These are phyloP conservation scores for Trichoderma asperelloides DNA, from an alignment of 495 filamentous ascomycete genomes.

Conservation along the genomic window DNA sequence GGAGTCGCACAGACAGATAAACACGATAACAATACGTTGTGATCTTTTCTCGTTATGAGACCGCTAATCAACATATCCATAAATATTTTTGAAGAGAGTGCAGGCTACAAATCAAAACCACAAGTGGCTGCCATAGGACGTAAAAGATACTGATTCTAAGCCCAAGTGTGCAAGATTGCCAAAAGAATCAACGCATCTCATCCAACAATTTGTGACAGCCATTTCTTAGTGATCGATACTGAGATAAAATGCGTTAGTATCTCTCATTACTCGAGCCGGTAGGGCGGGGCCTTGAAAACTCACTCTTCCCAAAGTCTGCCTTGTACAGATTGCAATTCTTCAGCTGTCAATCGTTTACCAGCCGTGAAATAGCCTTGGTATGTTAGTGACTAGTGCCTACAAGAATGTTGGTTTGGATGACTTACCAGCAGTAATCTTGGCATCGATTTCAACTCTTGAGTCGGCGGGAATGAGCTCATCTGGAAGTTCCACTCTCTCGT, in stretches of 20 bases:
- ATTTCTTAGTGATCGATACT: conserved; percentile 38
- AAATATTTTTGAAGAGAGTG: no score
- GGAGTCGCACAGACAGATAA: not conserved
- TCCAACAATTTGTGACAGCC: not conserved
- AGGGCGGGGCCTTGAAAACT: conserved; percentile 20
- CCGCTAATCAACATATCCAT: no score
- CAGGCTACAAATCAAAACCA: no score
- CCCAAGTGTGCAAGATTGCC: not conserved
- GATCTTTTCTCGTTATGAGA: no score
- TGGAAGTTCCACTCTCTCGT: conserved; percentile 87
- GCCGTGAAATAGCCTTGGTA: conserved; percentile 66
- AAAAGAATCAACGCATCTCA: not conserved
- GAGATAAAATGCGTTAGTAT: conserved; percentile 12
- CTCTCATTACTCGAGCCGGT: not conserved
- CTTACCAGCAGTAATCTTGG: conserved; percentile 97
- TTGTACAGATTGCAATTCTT: conserved; percentile 75
- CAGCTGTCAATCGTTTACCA: conserved; percentile 78
- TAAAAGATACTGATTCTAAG: not conserved
- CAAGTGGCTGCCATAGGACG: no score
- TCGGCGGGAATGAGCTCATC: conserved; percentile 92
- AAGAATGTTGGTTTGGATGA: conserved; percentile 20
- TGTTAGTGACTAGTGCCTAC: conserved; percentile 14
- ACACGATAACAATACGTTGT: no score
- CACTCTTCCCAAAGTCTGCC: conserved; percentile 90
- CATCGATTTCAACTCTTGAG: conserved; percentile 95